Conservation (phyloP, 2,329 filamentous ascomycete species). For the Mycocentrospora acerina region DNA sequence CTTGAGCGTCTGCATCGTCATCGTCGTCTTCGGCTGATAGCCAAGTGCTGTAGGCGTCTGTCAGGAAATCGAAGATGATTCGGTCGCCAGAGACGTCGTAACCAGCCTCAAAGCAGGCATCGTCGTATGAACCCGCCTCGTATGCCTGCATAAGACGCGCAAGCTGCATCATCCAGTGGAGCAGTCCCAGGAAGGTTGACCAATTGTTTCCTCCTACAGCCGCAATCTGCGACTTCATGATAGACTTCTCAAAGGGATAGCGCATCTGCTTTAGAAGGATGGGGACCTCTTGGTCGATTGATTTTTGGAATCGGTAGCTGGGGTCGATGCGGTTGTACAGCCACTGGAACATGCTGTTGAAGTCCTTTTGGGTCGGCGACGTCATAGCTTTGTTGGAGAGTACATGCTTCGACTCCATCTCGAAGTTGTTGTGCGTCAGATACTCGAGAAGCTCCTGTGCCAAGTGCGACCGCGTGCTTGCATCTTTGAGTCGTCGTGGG, state of each 20-base stretch:
- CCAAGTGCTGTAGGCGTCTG: slow-evolving; percentile 90
- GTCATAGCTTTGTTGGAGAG: slow-evolving; percentile 89
- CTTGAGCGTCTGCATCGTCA: slow-evolving; percentile 76
- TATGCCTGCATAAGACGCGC: slow-evolving; percentile 92
- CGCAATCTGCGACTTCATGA: slow-evolving; percentile 93
- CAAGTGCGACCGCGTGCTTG: slow-evolving; percentile 76
- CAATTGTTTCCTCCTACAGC: slow-evolving; percentile 97
- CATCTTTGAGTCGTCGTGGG: slow-evolving; percentile 81
- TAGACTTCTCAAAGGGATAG: slow-evolving; percentile 92
- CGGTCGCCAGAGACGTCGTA: slow-evolving; percentile 86
- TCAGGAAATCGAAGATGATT: slow-evolving; percentile 92
- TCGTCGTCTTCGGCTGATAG: slow-evolving; percentile 73
- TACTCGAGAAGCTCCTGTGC: slow-evolving; percentile 90
- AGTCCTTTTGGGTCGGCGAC: slow-evolving; percentile 96
- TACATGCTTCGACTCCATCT: slow-evolving; percentile 95
- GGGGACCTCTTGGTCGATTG: slow-evolving; percentile 92
- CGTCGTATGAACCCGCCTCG: slow-evolving; percentile 75
- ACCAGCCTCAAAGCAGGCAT: slow-evolving; percentile 84
- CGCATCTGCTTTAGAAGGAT: slow-evolving; percentile 88
- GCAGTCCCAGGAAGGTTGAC: slow-evolving; percentile 87
- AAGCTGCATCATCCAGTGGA: slow-evolving; percentile 99
- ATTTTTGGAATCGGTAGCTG: slow-evolving; percentile 88
- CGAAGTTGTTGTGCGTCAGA: slow-evolving; percentile 89
- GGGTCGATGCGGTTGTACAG: slow-evolving; percentile 95
- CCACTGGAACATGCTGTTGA: slow-evolving; percentile 98